These are phyloP conservation scores for Styphnolobium japonicum DNA, from an alignment of 306 rosid species.

Conservation along the genomic window DNA sequence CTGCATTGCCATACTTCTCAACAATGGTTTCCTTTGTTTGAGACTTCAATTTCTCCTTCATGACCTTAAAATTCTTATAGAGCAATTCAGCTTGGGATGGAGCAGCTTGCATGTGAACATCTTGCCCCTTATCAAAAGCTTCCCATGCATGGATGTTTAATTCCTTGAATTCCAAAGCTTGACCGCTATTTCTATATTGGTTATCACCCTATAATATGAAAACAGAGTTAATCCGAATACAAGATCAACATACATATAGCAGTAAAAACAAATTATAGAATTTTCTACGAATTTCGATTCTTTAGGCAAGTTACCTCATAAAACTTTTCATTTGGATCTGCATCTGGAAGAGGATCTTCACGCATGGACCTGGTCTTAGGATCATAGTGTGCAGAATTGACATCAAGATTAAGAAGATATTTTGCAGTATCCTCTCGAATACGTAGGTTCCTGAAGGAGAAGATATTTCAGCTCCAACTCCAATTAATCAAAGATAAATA, in stretches of 20 bases:
- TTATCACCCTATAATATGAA: constrained; percentile 43
- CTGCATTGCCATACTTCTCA: constrained; percentile 61
- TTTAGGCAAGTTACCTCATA: constrained; percentile 35
- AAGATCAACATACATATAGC: neutral
- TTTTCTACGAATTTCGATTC: neutral
- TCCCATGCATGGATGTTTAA: constrained; percentile 61
- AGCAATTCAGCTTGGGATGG: constrained; percentile 65
- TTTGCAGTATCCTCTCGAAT: constrained; percentile 66
- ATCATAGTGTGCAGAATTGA: constrained; percentile 56
- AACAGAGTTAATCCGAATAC: neutral
- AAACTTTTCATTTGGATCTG: constrained; percentile 61
- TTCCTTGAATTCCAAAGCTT: constrained; percentile 62
- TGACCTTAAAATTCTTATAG: constrained; percentile 49
- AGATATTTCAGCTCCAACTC: neutral
- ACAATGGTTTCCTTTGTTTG: constrained; percentile 53
- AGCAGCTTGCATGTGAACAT: constrained; percentile 58
- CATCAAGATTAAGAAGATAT: constrained; percentile 62
- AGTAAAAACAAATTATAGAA: neutral
- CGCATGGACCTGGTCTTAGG: constrained; percentile 64
- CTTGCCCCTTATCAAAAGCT: constrained; percentile 63
- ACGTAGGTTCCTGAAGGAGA: constrained; percentile 48
- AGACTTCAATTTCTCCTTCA: constrained; percentile 47
- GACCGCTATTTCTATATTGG: constrained; percentile 45
- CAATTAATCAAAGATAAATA: neutral
- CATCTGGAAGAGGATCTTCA: constrained; percentile 66